phyloP scores from a whole-genome alignment of 768 basidiomycete genomes.

The Collybia sordida region DNA sequence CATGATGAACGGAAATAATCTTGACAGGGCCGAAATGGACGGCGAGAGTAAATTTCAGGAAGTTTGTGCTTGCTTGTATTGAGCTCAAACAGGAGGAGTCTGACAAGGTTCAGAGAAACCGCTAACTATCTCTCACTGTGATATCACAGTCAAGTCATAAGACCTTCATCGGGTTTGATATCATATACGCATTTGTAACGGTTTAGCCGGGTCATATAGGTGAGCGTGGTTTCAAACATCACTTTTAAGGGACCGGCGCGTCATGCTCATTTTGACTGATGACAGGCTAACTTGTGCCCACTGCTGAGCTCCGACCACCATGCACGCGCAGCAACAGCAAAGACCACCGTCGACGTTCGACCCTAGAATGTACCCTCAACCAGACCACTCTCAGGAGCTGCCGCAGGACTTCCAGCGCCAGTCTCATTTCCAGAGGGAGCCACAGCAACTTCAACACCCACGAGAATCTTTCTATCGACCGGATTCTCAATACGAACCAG shows the following conservation, averaged over 20 bases:
- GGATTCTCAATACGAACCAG: constrained; percentile 6
- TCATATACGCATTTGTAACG: no score
- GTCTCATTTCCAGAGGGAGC: constrained; percentile 3
- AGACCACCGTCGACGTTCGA: constrained; percentile 11
- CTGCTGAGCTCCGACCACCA: constrained; percentile 10
- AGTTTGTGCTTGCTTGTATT: no score
- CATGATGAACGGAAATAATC: constrained; percentile 5
- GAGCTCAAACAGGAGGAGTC: no score
- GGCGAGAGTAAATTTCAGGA: no score
- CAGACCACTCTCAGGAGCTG: background rate
- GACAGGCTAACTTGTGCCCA: background rate
- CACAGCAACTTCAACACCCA: constrained; percentile 1
- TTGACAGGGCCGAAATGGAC: constrained; percentile 12
- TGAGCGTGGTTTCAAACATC: no score
- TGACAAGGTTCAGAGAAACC: no score
- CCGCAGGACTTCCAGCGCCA: constrained; percentile 8
- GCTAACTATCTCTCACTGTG: no score
- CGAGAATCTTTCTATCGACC: constrained; percentile 4
- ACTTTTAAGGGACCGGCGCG: background rate
- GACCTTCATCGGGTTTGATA: no score
- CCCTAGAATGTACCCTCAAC: constrained; percentile 1
- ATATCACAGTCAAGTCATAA: no score
- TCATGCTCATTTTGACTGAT: background rate
- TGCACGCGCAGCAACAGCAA: constrained; percentile 15
- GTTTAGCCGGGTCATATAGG: no score